Percentiles rank a stretch among this genome's conserved stretches.
Evolutionary conservation across 2,329 filamentous ascomycete species (phyloP).

Genomic region (Penicillium sp.): DNA sequence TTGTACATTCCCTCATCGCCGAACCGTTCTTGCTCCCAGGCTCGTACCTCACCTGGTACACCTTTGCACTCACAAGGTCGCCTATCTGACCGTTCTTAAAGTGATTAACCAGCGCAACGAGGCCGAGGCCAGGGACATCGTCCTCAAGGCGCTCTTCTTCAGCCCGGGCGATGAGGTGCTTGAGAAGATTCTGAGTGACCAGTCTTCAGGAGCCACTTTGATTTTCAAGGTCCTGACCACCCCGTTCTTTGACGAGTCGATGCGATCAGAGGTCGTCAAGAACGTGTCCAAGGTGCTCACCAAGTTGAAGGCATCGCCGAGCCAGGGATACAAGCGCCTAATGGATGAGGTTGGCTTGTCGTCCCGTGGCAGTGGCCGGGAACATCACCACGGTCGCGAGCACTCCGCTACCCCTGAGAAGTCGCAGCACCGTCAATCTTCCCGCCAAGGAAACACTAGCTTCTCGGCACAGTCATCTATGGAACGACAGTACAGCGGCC

Average conservation of each 20-base stretch:
- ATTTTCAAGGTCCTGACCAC: conserved; percentile 99
- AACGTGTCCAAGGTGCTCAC: conserved; percentile 88
- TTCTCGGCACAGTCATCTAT: conserved; percentile 39
- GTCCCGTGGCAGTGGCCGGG: conserved; percentile 42
- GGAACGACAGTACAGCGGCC: conserved; percentile 47
- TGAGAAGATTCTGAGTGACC: conserved; percentile 87
- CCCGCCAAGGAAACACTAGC: conserved; percentile 42
- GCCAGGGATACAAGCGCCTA: conserved; percentile 94
- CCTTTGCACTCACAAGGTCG: conserved; percentile 97
- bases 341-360: conserved; percentile 98
- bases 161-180: conserved; percentile 81
- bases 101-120: conserved; percentile 98
- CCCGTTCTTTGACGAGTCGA: conserved; percentile 92
- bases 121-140: conserved; percentile 83
- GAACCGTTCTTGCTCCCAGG: conserved; percentile 87
- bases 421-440: conserved; percentile 45
- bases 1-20: conserved; percentile 89
- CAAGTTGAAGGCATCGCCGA: conserved; percentile 88
- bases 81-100: conserved; percentile 94
- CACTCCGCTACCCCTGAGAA: conserved; percentile 42
- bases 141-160: conserved; percentile 91
- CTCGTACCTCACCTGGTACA: conserved; percentile 92
- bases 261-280: conserved; percentile 84
- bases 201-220: conserved; percentile 86
- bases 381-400: conserved; percentile 43